Evolutionary conservation across 2,329 filamentous ascomycete species (phyloP).

Genomic region (Tolypocladium ophioglossoides): DNA sequence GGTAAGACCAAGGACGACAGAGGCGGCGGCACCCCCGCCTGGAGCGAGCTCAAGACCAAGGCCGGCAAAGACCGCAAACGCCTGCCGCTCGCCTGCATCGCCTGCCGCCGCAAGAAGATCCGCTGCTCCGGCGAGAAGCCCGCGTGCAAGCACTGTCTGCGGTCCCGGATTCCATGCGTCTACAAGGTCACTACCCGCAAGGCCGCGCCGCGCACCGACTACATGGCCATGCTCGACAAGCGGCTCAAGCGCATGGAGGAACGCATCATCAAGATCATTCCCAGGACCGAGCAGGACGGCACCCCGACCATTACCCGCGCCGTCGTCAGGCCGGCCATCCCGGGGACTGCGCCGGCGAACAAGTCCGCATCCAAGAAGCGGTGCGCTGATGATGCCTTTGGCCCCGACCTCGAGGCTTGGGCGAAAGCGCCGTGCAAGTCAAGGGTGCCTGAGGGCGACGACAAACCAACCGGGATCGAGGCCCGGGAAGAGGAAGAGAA

Average conservation of each 20-base stretch:
- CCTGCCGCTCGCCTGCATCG: slow-evolving; percentile 86
- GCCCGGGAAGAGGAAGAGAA: slow-evolving; percentile 61
- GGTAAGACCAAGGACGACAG: slow-evolving; percentile 47
- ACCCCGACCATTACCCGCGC: slow-evolving; percentile 62
- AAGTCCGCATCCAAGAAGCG: slow-evolving; percentile 62
- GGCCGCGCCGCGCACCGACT: slow-evolving; percentile 87
- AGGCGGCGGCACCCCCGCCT: slow-evolving; percentile 49
- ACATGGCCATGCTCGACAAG: slow-evolving; percentile 98
- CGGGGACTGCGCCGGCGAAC: slow-evolving; percentile 36
- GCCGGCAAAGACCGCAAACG: slow-evolving; percentile 94
- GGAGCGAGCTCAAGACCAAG: slow-evolving; percentile 80
- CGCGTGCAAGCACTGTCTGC: slow-evolving; percentile 89
- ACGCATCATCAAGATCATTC: slow-evolving; percentile 89
- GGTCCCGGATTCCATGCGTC: slow-evolving; percentile 88
- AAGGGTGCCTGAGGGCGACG: slow-evolving; percentile 30
- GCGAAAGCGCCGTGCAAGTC: slow-evolving; percentile 47
- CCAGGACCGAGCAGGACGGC: slow-evolving; percentile 68
- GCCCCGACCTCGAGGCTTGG: slow-evolving; percentile 72
- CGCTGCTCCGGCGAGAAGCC: slow-evolving; percentile 96
- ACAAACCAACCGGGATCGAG: slow-evolving; percentile 38
- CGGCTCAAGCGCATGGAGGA: slow-evolving; percentile 95
- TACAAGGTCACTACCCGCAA: slow-evolving; percentile 96
- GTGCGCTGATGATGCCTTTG: slow-evolving; percentile 78
- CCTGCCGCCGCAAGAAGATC: slow-evolving; percentile 94
- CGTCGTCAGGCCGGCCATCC: slow-evolving; percentile 68